Conservation (phyloP, 331 rosid species). For the Pyrus hybrid region DNA sequence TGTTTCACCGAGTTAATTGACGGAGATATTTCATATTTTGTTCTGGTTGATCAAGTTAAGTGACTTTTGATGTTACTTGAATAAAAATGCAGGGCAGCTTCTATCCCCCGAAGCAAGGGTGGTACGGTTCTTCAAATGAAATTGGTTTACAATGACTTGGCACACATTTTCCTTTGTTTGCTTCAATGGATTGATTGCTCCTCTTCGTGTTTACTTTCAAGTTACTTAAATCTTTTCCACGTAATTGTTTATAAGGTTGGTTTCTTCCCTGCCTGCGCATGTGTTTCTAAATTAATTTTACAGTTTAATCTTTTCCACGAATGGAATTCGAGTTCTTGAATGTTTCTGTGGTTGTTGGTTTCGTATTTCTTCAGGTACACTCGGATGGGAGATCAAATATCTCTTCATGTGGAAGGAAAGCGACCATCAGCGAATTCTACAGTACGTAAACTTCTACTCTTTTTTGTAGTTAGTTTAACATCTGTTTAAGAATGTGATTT, state of each 20-base stretch:
- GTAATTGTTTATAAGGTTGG: conserved; percentile 54
- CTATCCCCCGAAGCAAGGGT: conserved; percentile 51
- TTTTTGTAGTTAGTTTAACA: background rate
- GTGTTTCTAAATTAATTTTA: background rate
- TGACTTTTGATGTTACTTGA: background rate
- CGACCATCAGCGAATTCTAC: conserved; percentile 60
- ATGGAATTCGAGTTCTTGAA: background rate
- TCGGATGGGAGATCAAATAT: conserved; percentile 35
- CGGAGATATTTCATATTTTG: background rate
- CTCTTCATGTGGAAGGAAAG: conserved; percentile 52
- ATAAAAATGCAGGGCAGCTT: conserved; percentile 57
- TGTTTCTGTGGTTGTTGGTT: background rate
- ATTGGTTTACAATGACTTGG: conserved; percentile 48
- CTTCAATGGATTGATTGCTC: conserved; percentile 61
- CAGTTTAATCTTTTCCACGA: background rate
- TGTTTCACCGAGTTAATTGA: background rate
- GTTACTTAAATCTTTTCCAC: conserved; percentile 46
- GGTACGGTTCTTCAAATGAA: conserved; percentile 57
- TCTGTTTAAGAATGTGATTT: background rate
- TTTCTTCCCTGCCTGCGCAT: background rate
- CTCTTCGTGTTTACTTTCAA: conserved; percentile 45
- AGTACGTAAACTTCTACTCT: conserved; percentile 24
- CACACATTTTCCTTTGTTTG: conserved; percentile 46
- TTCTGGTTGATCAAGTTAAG: background rate
- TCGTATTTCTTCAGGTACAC: conserved; percentile 30